Base-by-base conservation (phyloP, 192 early-diverging fungal species). In the Mortierella hygrophila region DNA sequence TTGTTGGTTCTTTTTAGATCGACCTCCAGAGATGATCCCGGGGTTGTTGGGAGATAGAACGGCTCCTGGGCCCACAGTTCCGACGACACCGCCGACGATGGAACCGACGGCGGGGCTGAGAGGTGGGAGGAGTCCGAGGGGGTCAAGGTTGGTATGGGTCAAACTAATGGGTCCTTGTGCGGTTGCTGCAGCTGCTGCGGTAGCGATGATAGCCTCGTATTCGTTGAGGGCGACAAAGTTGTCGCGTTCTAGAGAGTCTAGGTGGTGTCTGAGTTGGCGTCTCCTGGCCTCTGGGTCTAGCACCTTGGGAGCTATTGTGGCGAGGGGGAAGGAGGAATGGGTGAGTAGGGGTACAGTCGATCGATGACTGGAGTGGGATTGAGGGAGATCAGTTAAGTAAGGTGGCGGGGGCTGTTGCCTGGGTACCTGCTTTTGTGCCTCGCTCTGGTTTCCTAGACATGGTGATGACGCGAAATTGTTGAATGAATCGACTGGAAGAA, bases 201-300 rank as follows among this genome's bases (percentile, higher is more conserved):
- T 89, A 47, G 78, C 88, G 57, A 91, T 87, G 11, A 91, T 82
- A 6, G 88, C 90, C 63, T 92, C 91, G 37, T 88, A 85, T 70
- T 92, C 91, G 42, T 90, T 86, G 35, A 92, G 73, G 4, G 91
- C 85, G 16, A 89, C 89, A 84, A 88, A 89, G 80, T 92, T 92
- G 71, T 92, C 91, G 77, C 82, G 87, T 65, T 92, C 91, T 7
- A 92, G 81, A 23, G 91, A 90, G 54, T 90, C 91, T 11, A 92
- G 82, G 68, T 90, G 91, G 68, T 90, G 77, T 77, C 75, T 70
- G 10, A 90, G 46, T 37, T 92, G 88, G 2, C 82, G 82, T 78
- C n/a, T 81, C 76, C 84, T 40, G 0, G 78, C 57, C 21, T 80
- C 79, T 29, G 18, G 35, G 63, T 86, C 84, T 7, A 86, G 65